Percentiles rank a stretch among this genome's conserved stretches.
Evolutionary conservation across 306 rosid species (phyloP).

Genomic region (Pterocarpus santalinus): DNA sequence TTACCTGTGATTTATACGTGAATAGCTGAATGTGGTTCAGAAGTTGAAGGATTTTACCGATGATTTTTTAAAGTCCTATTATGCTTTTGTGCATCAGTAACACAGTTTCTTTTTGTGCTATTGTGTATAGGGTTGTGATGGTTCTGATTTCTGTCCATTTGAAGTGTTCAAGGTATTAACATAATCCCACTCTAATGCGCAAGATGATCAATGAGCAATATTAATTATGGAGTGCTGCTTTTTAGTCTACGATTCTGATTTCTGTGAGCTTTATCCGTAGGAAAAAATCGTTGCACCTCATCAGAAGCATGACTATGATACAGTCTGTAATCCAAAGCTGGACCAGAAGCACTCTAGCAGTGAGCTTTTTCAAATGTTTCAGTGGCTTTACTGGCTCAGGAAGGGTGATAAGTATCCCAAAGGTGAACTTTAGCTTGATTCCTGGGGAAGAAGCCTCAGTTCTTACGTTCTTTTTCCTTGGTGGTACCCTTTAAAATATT

Average conservation of each 20-base stretch:
- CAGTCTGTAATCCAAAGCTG: conserved; percentile 59
- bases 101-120: conserved; percentile 5
- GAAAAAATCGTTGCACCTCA: conserved; percentile 80
- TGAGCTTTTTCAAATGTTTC: conserved; percentile 56
- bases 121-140: conserved; percentile 76
- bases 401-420: conserved; percentile 57
- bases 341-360: conserved; percentile 47
- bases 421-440: conserved; percentile 74
- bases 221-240: not conserved
- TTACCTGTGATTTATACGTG: not conserved
- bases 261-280: conserved; percentile 49
- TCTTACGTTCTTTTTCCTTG: conserved; percentile 41
- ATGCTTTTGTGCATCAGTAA: conserved; percentile 3
- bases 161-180: conserved; percentile 81
- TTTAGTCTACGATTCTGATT: conserved; percentile 5
- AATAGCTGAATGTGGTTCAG: not conserved
- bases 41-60: not conserved
- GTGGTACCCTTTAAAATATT: conserved; percentile 46
- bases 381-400: conserved; percentile 57
- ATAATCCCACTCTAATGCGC: conserved; percentile 35
- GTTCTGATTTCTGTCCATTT: conserved; percentile 78
- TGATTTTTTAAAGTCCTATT: not conserved
- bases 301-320: conserved; percentile 61
- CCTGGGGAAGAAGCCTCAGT: conserved; percentile 32
- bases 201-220: conserved; percentile 20